A percentile compares a stretch with the other conserved stretches of the same genome.
Conservation (phyloP, 2,329 filamentous ascomycete species). For the Paraphoma sp. region DNA sequence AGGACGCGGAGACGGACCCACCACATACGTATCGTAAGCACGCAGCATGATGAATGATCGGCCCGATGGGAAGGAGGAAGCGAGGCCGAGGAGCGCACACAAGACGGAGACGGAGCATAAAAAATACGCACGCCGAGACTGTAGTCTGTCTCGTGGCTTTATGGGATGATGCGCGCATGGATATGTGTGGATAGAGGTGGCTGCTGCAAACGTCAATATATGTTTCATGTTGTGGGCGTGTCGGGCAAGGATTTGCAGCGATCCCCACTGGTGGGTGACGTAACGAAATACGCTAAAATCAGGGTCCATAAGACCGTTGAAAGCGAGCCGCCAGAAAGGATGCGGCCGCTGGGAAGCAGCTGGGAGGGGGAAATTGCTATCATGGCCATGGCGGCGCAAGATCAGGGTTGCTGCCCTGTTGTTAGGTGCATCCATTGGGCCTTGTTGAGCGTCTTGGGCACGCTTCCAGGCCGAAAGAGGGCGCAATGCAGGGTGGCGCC, state of each 20-base stretch:
- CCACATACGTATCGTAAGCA: constrained; percentile 1
- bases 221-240: constrained; percentile 21
- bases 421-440: constrained; percentile 5
- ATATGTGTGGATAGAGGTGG: constrained; percentile 2
- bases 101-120: background rate
- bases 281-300: constrained; percentile 23
- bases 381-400: constrained; percentile 1
- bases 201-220: constrained; percentile 22
- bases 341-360: constrained; percentile 3
- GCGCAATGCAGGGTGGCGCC: constrained; percentile 15
- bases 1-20: background rate
- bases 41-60: constrained; percentile 4
- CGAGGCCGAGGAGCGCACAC: background rate
- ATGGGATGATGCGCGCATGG: constrained; percentile 19
- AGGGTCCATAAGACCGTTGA: constrained; percentile 13
- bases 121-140: constrained; percentile 22
- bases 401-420: constrained; percentile 18
- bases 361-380: constrained; percentile 1
- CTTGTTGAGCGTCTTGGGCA: constrained; percentile 4
- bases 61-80: background rate
- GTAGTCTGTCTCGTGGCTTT: constrained; percentile 19
- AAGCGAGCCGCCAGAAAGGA: constrained; percentile 6
- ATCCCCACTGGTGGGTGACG: constrained; percentile 23
- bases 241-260: constrained; percentile 12
- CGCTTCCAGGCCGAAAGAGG: constrained; percentile 14